Conservation (phyloP, 192 early-diverging fungal species). For the Coemansia sp. region DNA sequence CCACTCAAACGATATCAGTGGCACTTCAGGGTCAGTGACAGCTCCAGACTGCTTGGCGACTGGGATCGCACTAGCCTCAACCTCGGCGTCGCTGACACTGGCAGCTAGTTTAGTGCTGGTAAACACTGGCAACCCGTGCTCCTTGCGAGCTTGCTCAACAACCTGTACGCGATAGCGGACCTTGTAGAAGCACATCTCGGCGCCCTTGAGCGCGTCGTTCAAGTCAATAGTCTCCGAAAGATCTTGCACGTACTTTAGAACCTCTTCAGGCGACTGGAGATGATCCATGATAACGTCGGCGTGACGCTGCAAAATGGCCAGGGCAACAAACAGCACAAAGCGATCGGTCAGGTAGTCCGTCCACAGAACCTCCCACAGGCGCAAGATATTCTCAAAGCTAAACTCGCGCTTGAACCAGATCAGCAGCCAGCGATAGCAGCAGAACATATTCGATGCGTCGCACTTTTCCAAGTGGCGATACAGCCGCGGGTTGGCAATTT, state of each 20-base stretch:
- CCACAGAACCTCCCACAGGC: slow-evolving; percentile 89
- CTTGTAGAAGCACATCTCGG: slow-evolving; percentile 70
- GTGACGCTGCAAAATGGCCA: slow-evolving; percentile 92
- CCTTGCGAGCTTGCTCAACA: slow-evolving; percentile 24
- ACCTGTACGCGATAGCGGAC: slow-evolving; percentile 37
- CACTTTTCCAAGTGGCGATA: slow-evolving; percentile 74
- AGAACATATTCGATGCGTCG: slow-evolving; percentile 92
- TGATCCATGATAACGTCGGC: slow-evolving; percentile 76
- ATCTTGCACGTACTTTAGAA: slow-evolving; percentile 92
- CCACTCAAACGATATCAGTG: slow-evolving; percentile 45
- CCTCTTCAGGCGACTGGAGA: slow-evolving; percentile 84
- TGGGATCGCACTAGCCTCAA: not conserved
- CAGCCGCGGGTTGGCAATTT: slow-evolving; percentile 83
- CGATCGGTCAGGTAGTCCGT: slow-evolving; percentile 70
- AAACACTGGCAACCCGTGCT: slow-evolving; percentile 23
- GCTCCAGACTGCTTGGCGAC: not conserved
- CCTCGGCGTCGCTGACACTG: not conserved
- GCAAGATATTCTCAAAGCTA: slow-evolving; percentile 74
- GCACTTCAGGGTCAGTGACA: slow-evolving; percentile 24
- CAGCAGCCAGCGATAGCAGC: slow-evolving; percentile 97
- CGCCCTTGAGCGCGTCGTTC: slow-evolving; percentile 72
- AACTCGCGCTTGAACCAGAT: slow-evolving; percentile 99
- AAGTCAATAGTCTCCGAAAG: slow-evolving; percentile 73
- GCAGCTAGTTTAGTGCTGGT: not conserved
- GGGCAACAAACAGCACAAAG: slow-evolving; percentile 91